Conservation (phyloP, 164 flowering plant genomes). For the Taxillus chinensis region DNA sequence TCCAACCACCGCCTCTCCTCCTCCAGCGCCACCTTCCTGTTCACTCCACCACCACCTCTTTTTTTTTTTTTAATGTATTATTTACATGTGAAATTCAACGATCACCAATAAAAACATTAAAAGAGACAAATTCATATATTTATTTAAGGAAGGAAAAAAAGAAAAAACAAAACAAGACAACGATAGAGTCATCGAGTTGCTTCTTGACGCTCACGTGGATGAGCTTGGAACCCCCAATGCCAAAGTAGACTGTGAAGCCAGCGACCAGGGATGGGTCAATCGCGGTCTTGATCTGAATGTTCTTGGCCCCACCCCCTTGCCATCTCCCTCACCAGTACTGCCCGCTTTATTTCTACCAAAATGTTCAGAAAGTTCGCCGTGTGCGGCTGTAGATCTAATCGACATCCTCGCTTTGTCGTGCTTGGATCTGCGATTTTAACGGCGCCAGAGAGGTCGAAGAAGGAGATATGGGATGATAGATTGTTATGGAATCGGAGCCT, state of each 20-base stretch:
- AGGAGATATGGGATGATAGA: slow-evolving; percentile 42
- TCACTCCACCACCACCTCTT: no score
- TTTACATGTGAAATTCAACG: no score
- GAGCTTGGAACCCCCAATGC: slow-evolving; percentile 61
- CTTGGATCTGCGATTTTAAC: slow-evolving; percentile 50
- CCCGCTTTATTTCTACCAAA: slow-evolving; percentile 51
- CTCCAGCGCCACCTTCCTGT: no score
- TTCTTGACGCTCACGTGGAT: slow-evolving; percentile 94
- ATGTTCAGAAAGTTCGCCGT: slow-evolving; percentile 64
- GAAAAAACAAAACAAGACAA: no score
- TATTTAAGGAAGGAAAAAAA: no score
- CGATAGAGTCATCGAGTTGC: slow-evolving; percentile 81
- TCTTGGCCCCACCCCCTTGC: slow-evolving; percentile 76
- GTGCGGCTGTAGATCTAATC: slow-evolving; percentile 47
- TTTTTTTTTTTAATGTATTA: no score
- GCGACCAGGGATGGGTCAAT: slow-evolving; percentile 77
- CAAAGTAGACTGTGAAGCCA: slow-evolving; percentile 83
- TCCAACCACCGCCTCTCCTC: no score
- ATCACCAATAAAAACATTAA: no score
- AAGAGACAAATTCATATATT: no score
- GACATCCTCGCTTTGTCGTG: slow-evolving; percentile 35
- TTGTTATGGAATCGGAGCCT: slow-evolving; percentile 48
- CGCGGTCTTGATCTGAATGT: slow-evolving; percentile 75
- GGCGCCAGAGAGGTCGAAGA: slow-evolving; percentile 40
- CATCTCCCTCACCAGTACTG: slow-evolving; percentile 49